Conservation (phyloP, 1,284 basidiomycete genomes). For the Leccinum solheimii region DNA sequence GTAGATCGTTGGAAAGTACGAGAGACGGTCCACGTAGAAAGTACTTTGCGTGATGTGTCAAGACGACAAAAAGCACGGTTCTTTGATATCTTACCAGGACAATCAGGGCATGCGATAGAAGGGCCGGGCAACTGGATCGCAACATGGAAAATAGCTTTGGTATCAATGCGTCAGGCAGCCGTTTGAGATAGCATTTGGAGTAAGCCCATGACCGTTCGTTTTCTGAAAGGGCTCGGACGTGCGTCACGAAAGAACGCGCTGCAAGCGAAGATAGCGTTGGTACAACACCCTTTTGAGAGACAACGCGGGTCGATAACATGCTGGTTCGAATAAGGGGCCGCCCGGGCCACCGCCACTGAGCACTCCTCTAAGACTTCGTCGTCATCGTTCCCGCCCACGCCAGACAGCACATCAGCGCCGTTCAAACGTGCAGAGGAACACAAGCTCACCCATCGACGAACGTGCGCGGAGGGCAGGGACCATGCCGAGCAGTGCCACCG, state of each 20-base stretch:
- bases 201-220: slow-evolving; percentile 41
- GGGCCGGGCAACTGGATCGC: slow-evolving; percentile 47
- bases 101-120: slow-evolving; percentile 55
- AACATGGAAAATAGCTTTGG: slow-evolving; percentile 54
- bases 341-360: too few species aligned
- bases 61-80: neutral
- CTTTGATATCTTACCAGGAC: slow-evolving; percentile 44
- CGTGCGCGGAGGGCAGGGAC: slow-evolving; percentile 15
- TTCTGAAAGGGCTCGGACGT: slow-evolving; percentile 43
- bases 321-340: too few species aligned
- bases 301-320: slow-evolving; percentile 43
- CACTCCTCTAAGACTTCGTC: too few species aligned
- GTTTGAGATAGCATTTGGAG: slow-evolving; percentile 43
- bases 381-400: neutral
- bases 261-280: slow-evolving; percentile 52
- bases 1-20: slow-evolving; percentile 48
- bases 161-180: slow-evolving; percentile 53
- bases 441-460: neutral
- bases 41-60: slow-evolving; percentile 41
- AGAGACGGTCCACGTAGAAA: slow-evolving; percentile 59
- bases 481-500: slow-evolving; percentile 6
- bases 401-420: slow-evolving; percentile 5
- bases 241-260: slow-evolving; percentile 51
- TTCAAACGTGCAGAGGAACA: neutral
- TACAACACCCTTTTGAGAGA: slow-evolving; percentile 34